Conservation (phyloP, 306 rosid genomes). For the Macrotyloma uniflorum region DNA sequence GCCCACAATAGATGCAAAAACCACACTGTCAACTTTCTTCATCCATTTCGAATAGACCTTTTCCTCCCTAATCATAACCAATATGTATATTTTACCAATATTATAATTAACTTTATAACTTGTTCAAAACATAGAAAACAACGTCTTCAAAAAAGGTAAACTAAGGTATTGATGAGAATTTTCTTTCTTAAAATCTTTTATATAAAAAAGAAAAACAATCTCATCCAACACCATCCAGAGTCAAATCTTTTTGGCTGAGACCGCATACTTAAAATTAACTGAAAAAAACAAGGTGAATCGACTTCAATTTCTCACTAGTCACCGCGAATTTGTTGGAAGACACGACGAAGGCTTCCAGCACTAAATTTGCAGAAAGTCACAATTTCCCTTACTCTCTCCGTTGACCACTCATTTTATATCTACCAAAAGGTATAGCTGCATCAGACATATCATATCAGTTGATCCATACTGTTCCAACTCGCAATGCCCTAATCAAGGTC, state of each 20-base stretch:
- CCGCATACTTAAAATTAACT: background rate
- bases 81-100: background rate
- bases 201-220: background rate
- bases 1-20: background rate
- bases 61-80: background rate
- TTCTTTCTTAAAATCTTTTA: background rate
- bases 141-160: background rate
- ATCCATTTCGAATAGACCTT: background rate
- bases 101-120: background rate
- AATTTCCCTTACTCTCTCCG: slow-evolving; percentile 78
- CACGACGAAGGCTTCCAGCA: background rate
- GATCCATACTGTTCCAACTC: slow-evolving; percentile 75
- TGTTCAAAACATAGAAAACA: background rate
- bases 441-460: slow-evolving; percentile 82
- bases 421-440: slow-evolving; percentile 88
- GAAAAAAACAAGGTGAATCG: background rate
- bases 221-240: background rate
- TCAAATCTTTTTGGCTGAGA: background rate
- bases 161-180: background rate
- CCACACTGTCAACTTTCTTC: background rate
- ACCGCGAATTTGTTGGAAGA: background rate
- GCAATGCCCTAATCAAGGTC: slow-evolving; percentile 62
- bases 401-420: slow-evolving; percentile 83
- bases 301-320: background rate
- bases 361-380: background rate